Conservation (phyloP, 495 filamentous ascomycete species). For the Friedmanniomyces simplex region DNA sequence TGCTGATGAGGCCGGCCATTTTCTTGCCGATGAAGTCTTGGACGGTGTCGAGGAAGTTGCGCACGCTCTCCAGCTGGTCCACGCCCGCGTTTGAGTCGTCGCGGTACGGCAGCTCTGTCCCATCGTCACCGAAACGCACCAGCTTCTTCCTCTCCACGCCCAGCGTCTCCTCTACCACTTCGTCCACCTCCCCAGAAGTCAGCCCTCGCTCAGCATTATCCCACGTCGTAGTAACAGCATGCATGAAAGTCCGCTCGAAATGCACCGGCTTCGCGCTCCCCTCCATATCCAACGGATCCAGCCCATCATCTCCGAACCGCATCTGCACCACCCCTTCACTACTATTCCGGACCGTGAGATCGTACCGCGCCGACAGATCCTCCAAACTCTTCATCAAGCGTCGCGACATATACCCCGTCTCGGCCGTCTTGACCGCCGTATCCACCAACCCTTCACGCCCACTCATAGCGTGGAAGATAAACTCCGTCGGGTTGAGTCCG, state of each 20-base stretch:
- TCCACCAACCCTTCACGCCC: conserved; percentile 97
- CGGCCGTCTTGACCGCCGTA: conserved; percentile 98
- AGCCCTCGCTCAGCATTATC: conserved; percentile 61
- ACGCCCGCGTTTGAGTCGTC: conserved; percentile 35
- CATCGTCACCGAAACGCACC: neutral
- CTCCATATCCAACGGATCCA: conserved; percentile 97
- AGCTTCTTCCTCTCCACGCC: conserved; percentile 44
- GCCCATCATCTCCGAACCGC: conserved; percentile 87
- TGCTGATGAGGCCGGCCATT: conserved; percentile 42
- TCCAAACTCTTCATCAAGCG: conserved; percentile 96
- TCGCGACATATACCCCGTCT: conserved; percentile 98
- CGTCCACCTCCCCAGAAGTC: conserved; percentile 60
- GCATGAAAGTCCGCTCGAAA: conserved; percentile 84
- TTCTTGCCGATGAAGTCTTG: conserved; percentile 53
- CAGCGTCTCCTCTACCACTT: conserved; percentile 53
- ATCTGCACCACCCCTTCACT: conserved; percentile 83
- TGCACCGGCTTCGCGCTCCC: conserved; percentile 85
- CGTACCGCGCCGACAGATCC: conserved; percentile 83
- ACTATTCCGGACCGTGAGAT: conserved; percentile 87
- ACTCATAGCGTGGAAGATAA: conserved; percentile 96
- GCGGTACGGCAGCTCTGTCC: conserved; percentile 21
- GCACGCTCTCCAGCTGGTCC: conserved; percentile 75
- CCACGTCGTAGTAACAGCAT: conserved; percentile 68
- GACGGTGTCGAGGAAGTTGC: conserved; percentile 71
- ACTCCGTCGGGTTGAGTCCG: conserved; percentile 80